phyloP scores from a whole-genome alignment of 2,329 filamentous ascomycete species.

The Eurotiales sp. region DNA sequence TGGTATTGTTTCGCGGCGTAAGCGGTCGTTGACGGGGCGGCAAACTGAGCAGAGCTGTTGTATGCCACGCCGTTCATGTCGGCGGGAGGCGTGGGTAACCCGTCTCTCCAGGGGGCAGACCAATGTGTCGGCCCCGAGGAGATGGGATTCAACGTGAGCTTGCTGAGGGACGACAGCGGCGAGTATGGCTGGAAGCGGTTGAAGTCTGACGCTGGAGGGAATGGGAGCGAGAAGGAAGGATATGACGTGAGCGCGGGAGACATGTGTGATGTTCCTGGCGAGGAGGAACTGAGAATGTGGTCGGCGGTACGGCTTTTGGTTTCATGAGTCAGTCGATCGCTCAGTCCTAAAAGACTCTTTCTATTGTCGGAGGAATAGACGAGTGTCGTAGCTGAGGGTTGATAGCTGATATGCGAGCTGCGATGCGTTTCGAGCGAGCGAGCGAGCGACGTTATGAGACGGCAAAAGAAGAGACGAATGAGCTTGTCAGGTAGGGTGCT shows the following conservation, averaged over 20 bases:
- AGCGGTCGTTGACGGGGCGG: conserved; percentile 6
- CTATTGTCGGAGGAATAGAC: no score
- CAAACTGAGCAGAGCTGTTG: conserved; percentile 19
- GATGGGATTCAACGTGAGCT: conserved; percentile 13
- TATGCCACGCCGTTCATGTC: conserved; percentile 42
- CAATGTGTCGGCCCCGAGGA: conserved; percentile 23
- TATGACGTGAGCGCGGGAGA: conserved; percentile 28
- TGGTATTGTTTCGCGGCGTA: conserved; percentile 5
- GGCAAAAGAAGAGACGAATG: no score
- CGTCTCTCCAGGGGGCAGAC: conserved; percentile 38
- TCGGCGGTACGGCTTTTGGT: conserved; percentile 9
- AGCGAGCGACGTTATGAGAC: no score
- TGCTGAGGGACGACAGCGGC: conserved; percentile 14
- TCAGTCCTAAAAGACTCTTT: no score
- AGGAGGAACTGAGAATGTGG: conserved; percentile 16
- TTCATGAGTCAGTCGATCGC: conserved; percentile 13
- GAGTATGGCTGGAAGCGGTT: conserved; percentile 16
- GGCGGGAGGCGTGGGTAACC: conserved; percentile 39
- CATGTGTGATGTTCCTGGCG: conserved; percentile 26
- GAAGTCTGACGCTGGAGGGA: conserved; percentile 25
- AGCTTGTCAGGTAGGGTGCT: no score
- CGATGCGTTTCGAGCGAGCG: no score
- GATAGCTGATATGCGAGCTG: no score
- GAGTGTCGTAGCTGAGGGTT: neutral
- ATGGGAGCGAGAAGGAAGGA: conserved; percentile 24